Percentiles rank a stretch among this genome's conserved stretches.
Evolutionary conservation across 164 flowering plant species (phyloP).

Genomic region (Vitis labrusca): DNA sequence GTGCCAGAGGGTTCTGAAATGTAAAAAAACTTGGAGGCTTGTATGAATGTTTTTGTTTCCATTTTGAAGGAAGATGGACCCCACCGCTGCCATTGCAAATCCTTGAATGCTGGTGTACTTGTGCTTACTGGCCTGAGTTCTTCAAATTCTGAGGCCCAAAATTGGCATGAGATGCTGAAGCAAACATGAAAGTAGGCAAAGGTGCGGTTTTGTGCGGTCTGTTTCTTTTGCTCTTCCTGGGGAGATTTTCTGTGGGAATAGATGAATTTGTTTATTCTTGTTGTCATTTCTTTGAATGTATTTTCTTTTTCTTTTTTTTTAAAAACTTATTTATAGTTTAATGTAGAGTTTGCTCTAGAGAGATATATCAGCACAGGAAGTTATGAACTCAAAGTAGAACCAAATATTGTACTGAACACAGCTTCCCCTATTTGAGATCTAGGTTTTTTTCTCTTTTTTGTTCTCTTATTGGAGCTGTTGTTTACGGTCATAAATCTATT

Average conservation of each 20-base stretch:
- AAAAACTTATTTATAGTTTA: not conserved
- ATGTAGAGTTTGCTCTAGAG: constrained; percentile 45
- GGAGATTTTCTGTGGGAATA: constrained; percentile 15
- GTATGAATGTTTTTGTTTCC: constrained; percentile 6
- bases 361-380: constrained; percentile 26
- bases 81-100: constrained; percentile 16
- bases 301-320: constrained; percentile 9
- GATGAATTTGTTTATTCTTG: constrained; percentile 48
- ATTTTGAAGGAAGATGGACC: constrained; percentile 16
- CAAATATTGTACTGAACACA: constrained; percentile 6
- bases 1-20: constrained; percentile 54
- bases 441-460: not conserved
- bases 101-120: not conserved
- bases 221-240: constrained; percentile 22
- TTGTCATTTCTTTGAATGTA: constrained; percentile 32
- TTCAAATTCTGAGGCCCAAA: no score
- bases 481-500: no score
- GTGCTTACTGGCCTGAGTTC: no score
- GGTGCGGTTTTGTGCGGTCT: constrained; percentile 25
- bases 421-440: constrained; percentile 18
- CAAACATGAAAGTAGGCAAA: constrained; percentile 14
- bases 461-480: not conserved
- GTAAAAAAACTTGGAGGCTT: constrained; percentile 7
- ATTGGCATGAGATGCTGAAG: constrained; percentile 17
- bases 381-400: constrained; percentile 21